These are phyloP conservation scores for Cutaneotrichosporon sp. DNA, from an alignment of 1,284 basidiomycete genomes.

Conservation along the genomic window DNA sequence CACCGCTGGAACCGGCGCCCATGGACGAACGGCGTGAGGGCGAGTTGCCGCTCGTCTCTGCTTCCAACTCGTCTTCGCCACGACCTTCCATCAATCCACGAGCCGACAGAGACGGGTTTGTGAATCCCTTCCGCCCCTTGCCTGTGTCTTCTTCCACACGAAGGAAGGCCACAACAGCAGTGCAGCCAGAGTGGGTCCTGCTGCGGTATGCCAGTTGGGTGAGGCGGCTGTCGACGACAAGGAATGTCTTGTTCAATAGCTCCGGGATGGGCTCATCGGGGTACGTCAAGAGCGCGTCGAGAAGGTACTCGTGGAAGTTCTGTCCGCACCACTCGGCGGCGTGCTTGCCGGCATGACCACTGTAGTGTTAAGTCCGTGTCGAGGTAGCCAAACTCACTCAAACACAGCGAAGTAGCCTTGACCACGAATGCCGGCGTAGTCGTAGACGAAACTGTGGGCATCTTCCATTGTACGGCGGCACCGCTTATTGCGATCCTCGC, in stretches of 20 bases:
- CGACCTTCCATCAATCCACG: slow-evolving; percentile 44
- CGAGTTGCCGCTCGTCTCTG: slow-evolving; percentile 23
- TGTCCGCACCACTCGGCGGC: slow-evolving; percentile 98
- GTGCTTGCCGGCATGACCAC: slow-evolving; percentile 94
- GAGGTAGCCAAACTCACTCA: slow-evolving; percentile 54
- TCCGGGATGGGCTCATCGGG: slow-evolving; percentile 66
- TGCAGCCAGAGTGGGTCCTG: slow-evolving; percentile 94
- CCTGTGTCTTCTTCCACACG: slow-evolving; percentile 71
- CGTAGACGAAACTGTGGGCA: slow-evolving; percentile 90
- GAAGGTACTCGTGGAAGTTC: slow-evolving; percentile 75
- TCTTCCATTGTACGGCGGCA: slow-evolving; percentile 95
- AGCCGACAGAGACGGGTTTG: slow-evolving; percentile 34
- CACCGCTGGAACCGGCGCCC: slow-evolving; percentile 25
- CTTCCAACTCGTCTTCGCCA: slow-evolving; percentile 47
- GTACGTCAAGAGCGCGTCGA: slow-evolving; percentile 45
- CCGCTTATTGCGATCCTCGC: slow-evolving; percentile 77
- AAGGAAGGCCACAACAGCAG: slow-evolving; percentile 94
- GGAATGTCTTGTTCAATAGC: slow-evolving; percentile 87
- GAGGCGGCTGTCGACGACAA: slow-evolving; percentile 77
- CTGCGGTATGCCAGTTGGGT: slow-evolving; percentile 77
- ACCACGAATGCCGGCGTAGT: slow-evolving; percentile 82
- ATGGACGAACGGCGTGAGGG: slow-evolving; percentile 26
- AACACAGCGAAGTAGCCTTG: slow-evolving; percentile 98
- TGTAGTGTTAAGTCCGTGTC: slow-evolving; percentile 15
- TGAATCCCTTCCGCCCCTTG: slow-evolving; percentile 25